These are phyloP conservation scores for Serendipita sp. DNA, from an alignment of 1,284 basidiomycete species.

Conservation along the genomic window DNA sequence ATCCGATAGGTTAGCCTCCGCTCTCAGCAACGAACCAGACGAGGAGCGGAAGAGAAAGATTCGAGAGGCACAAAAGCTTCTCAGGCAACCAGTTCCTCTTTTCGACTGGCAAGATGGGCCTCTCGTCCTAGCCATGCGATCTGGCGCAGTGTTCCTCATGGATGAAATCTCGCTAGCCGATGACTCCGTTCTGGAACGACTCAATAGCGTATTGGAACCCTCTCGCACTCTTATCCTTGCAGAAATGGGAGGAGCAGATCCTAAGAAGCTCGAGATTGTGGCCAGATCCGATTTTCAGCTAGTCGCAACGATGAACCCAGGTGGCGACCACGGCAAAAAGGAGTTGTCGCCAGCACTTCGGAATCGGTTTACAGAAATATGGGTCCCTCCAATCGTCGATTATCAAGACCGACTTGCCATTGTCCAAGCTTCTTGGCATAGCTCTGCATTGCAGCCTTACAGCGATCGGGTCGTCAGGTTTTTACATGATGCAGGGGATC, in stretches of 20 bases:
- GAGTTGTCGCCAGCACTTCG: conserved; percentile 93
- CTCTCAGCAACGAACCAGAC: neutral
- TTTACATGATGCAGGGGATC: conserved; percentile 61
- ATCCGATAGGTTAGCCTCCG: neutral
- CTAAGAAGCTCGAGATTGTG: conserved; percentile 51
- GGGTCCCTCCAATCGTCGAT: conserved; percentile 83
- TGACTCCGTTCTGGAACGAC: conserved; percentile 92
- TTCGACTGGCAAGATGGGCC: conserved; percentile 98
- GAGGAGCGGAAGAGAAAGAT: conserved; percentile 29
- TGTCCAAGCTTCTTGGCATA: conserved; percentile 57
- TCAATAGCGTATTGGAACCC: conserved; percentile 94
- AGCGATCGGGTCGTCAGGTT: conserved; percentile 68
- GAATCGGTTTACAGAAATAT: conserved; percentile 98
- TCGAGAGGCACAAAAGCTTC: conserved; percentile 31
- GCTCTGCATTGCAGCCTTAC: conserved; percentile 40
- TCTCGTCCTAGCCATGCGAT: conserved; percentile 80
- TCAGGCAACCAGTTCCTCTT: conserved; percentile 42
- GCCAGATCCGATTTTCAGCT: conserved; percentile 71
- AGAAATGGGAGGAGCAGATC: conserved; percentile 72
- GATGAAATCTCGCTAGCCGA: conserved; percentile 98
- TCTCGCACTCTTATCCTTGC: conserved; percentile 83
- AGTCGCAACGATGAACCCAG: conserved; percentile 98
- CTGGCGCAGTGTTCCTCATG: conserved; percentile 77
- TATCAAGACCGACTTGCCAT: conserved; percentile 70
- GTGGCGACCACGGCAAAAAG: conserved; percentile 98